Conservation (phyloP, 768 basidiomycete genomes). For the Mycena venus region DNA sequence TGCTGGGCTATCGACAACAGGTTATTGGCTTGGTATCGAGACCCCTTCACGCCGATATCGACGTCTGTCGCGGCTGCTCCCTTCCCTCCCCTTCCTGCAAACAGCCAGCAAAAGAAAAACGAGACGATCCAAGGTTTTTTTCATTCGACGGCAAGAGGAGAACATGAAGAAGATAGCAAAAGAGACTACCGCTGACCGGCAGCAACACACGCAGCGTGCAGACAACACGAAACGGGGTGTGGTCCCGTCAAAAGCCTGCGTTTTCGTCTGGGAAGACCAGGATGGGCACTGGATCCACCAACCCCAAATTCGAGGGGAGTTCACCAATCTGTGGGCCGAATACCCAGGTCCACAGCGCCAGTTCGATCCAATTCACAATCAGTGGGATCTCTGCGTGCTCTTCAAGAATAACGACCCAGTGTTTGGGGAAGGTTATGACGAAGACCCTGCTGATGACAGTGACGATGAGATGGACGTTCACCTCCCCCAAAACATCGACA, state of each 20-base stretch:
- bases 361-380: neutral
- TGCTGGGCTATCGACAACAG: neutral
- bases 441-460: neutral
- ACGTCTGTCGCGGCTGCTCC: neutral
- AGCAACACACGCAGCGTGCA: neutral
- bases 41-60: neutral
- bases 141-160: neutral
- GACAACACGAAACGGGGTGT: neutral
- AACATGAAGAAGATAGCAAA: neutral
- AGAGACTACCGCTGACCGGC: neutral
- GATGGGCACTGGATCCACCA: neutral
- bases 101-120: neutral
- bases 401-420: neutral
- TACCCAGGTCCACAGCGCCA: neutral
- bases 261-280: constrained; percentile 1
- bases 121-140: constrained; percentile 1
- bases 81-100: neutral
- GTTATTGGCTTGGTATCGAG: neutral
- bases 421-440: neutral
- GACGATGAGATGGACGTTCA: neutral
- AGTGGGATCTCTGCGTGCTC: constrained; percentile 5
- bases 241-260: neutral
- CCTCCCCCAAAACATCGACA: neutral
- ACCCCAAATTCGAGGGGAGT: neutral
- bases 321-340: neutral